These are phyloP conservation scores for Falciphora oryzae DNA, from an alignment of 2,329 filamentous ascomycete species.

Conservation along the genomic window DNA sequence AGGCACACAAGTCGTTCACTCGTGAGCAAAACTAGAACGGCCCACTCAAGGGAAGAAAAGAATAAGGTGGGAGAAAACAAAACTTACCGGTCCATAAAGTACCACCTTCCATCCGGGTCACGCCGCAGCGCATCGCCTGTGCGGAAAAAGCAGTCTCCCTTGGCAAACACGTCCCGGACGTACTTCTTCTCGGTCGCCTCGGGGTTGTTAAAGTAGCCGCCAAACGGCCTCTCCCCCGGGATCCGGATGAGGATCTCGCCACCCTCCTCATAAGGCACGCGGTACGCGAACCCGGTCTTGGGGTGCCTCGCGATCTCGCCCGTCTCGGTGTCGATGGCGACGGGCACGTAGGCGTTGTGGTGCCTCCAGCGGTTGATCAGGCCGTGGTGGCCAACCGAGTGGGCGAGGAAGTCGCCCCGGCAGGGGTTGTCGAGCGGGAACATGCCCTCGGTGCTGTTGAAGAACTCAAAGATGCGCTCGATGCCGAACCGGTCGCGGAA, in stretches of 20 bases:
- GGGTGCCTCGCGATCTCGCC: constrained; percentile 61
- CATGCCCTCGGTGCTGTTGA: constrained; percentile 70
- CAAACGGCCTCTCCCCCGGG: constrained; percentile 51
- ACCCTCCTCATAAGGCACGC: constrained; percentile 58
- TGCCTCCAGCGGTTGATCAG: constrained; percentile 47
- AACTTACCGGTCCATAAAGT: constrained; percentile 53
- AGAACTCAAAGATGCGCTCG: constrained; percentile 63
- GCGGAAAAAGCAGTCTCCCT: constrained; percentile 64
- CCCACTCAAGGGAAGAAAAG: background rate
- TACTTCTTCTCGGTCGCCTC: constrained; percentile 64
- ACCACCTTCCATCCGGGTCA: constrained; percentile 59
- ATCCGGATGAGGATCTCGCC: constrained; percentile 70
- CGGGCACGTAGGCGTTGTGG: constrained; percentile 55
- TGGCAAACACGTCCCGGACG: constrained; percentile 55
- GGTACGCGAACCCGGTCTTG: constrained; percentile 60
- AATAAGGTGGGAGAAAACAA: constrained; percentile 25
- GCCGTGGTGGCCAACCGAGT: constrained; percentile 67
- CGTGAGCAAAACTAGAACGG: constrained; percentile 2
- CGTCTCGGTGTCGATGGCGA: constrained; percentile 62
- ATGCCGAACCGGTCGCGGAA: constrained; percentile 61
- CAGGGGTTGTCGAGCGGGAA: constrained; percentile 56
- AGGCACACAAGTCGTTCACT: background rate
- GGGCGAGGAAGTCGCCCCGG: constrained; percentile 55
- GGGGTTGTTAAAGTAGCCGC: constrained; percentile 64
- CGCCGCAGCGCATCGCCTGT: constrained; percentile 61